A percentile compares a stretch with the other conserved stretches of the same genome.
These are phyloP conservation scores for Oryza brachyantha DNA, from an alignment of 176 grass and related monocot genomes.

Conservation along the genomic window DNA sequence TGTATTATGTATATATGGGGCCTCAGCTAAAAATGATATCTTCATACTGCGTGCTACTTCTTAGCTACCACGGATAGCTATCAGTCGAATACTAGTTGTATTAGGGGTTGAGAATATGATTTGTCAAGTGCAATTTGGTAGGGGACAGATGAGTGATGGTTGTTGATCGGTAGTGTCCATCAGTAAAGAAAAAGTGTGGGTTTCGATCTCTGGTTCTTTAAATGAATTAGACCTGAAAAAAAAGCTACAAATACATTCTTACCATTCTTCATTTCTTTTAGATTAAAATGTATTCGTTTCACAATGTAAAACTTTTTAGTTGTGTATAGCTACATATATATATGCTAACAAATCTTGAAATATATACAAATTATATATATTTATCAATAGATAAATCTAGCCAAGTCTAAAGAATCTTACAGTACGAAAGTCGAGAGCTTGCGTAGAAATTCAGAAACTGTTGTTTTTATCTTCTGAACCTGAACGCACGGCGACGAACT, in stretches of 20 bases:
- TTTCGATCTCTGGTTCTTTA: background rate
- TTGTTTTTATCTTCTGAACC: background rate
- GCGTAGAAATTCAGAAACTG: background rate
- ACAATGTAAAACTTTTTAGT: no score
- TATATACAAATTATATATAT: no score
- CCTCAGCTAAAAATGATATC: background rate
- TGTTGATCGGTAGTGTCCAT: background rate
- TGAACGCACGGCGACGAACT: slow-evolving; percentile 19
- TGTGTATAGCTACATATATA: no score
- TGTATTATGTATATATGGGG: background rate
- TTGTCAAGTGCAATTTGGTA: background rate
- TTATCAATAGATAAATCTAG: no score
- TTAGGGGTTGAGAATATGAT: background rate
- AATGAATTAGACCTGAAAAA: background rate
- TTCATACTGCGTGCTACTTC: background rate
- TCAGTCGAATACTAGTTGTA: background rate
- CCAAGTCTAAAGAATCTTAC: no score
- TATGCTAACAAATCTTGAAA: no score
- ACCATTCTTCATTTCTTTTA: background rate
- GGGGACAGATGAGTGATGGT: background rate
- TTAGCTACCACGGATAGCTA: background rate
- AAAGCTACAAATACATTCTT: background rate
- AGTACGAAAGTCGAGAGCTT: no score
- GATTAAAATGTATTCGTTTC: no score
- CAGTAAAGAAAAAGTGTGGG: background rate